These are phyloP conservation scores for Trichosporon sp. DNA, from an alignment of 1,284 basidiomycete genomes.

Conservation along the genomic window DNA sequence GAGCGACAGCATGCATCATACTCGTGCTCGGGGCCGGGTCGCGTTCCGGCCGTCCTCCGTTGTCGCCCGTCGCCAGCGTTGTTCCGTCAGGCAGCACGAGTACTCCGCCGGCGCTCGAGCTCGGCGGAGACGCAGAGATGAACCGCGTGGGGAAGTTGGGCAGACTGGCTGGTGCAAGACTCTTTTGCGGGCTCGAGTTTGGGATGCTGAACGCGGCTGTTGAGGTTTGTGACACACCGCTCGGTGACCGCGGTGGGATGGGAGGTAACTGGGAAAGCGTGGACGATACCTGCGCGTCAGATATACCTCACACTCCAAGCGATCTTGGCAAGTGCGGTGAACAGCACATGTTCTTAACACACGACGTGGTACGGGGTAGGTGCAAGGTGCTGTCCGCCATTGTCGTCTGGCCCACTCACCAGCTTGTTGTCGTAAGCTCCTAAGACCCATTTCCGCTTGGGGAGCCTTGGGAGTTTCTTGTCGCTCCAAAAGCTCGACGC, in stretches of 20 bases:
- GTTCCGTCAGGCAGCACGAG: conserved; percentile 51
- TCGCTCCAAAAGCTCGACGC: conserved; percentile 19
- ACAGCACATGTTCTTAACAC: not conserved
- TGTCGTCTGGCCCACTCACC: conserved; percentile 34
- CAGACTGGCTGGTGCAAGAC: not conserved
- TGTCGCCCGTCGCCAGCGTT: conserved; percentile 32
- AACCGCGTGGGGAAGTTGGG: not conserved
- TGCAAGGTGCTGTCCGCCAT: not conserved
- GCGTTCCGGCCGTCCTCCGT: conserved; percentile 21
- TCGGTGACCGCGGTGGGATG: conserved; percentile 46
- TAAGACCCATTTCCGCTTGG: conserved; percentile 36
- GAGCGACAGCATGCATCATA: conserved; percentile 40
- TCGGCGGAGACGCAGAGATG: conserved; percentile 23
- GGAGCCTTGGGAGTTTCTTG: conserved; percentile 29
- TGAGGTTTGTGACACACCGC: conserved; percentile 24
- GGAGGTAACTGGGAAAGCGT: conserved; percentile 52
- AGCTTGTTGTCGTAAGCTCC: conserved; percentile 54
- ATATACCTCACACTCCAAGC: not conserved
- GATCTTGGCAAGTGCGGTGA: not conserved
- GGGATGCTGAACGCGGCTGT: conserved; percentile 19
- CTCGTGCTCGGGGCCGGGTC: conserved; percentile 18
- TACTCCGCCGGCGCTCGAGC: conserved; percentile 30
- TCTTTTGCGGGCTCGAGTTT: conserved; percentile 7
- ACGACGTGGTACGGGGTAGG: not conserved
- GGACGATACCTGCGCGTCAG: conserved; percentile 45